phyloP scores from a whole-genome alignment of 225 moss, liverwort and hornwort species.

The Lunularia cruciata region DNA sequence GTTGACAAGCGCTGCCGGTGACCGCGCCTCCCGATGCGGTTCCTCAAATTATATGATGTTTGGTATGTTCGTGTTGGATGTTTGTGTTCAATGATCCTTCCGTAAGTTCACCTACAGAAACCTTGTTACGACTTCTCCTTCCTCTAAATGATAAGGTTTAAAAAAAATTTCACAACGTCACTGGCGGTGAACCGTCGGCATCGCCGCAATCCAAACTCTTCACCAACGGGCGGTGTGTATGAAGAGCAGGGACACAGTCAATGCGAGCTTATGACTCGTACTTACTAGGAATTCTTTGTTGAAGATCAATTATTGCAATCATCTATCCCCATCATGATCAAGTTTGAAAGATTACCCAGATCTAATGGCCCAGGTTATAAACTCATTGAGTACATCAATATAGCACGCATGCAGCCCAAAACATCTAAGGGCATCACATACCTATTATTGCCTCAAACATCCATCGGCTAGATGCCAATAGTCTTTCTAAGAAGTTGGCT shows the following conservation, averaged over 20 bases:
- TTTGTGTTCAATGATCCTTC: slow-evolving; percentile 44
- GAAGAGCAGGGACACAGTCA: slow-evolving; percentile 1
- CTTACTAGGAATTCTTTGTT: slow-evolving; percentile 48
- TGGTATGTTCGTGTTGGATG: not conserved
- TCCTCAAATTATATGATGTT: slow-evolving; percentile 7
- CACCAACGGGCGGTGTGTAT: slow-evolving; percentile 22
- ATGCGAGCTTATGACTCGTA: slow-evolving; percentile 31
- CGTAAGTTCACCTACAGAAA: slow-evolving; percentile 37
- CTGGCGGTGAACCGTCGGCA: slow-evolving; percentile 25
- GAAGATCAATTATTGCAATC: slow-evolving; percentile 53
- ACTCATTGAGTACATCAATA: no score
- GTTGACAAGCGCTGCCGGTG: no score
- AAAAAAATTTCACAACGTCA: slow-evolving; percentile 34
- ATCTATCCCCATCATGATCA: slow-evolving; percentile 48
- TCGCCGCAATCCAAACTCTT: slow-evolving; percentile 37
- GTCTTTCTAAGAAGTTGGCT: no score
- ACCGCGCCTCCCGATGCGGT: slow-evolving; percentile 17
- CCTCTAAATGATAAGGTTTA: slow-evolving; percentile 44
- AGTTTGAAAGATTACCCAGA: slow-evolving; percentile 37
- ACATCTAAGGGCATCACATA: slow-evolving; percentile 40
- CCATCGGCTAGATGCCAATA: slow-evolving; percentile 22
- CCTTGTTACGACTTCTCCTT: slow-evolving; percentile 49
- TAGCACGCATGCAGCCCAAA: no score
- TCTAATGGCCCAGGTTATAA: slow-evolving; percentile 28
- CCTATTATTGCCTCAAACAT: slow-evolving; percentile 38